Evolutionary conservation across 2,329 filamentous ascomycete genomes (phyloP), one percentile per base, ranked within the genome.

Genomic region (Fusarium verrucosum): DNA sequence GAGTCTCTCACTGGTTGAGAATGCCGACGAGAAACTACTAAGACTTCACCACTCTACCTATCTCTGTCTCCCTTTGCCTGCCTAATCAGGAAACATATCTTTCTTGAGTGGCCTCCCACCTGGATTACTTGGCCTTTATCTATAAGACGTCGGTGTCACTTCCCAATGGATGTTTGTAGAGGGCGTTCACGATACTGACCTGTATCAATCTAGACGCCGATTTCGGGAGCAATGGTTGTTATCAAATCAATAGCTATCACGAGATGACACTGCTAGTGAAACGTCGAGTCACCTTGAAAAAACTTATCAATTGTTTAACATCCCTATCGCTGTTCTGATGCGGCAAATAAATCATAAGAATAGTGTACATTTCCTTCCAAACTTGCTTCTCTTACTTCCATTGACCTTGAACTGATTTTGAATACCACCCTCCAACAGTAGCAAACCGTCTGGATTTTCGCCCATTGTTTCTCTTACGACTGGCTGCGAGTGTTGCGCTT

Each of bases 401-500:
- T 50, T 45, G 23, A 23, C 38, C 46, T 35, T 37, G 10, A n/a
- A 28, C 38, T 47, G 37, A 35, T 51, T 58, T 68, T 44, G 32
- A 58, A 30, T 38, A n/a, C 32, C n/a, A 37, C 17, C 23, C 36
- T 30, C 45, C 23, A 40, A 66, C 16, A 45, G 43, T 35, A 30
- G 36, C 45, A 19, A 10, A 35, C 44, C 42, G 19, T 43, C 32
- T 28, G 13, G n/a, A 35, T 20, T 8, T 30, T 14, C 43, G 37
- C 32, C 41, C 8, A 32, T 37, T 59, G 16, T 45, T 40, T 26
- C 19, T 38, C 69, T 69, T 81, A 86, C 73, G 82, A 84, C 70
- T 84, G 80, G 80, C 81, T 87, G 73, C 84, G 83, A 57, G 83
- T 85, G 59, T 79, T 78, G 66, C 86, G 85, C 83, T 87, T 88